Evolutionary conservation across 495 filamentous ascomycete species (phyloP).

Genomic region (Aspergillus steynii): DNA sequence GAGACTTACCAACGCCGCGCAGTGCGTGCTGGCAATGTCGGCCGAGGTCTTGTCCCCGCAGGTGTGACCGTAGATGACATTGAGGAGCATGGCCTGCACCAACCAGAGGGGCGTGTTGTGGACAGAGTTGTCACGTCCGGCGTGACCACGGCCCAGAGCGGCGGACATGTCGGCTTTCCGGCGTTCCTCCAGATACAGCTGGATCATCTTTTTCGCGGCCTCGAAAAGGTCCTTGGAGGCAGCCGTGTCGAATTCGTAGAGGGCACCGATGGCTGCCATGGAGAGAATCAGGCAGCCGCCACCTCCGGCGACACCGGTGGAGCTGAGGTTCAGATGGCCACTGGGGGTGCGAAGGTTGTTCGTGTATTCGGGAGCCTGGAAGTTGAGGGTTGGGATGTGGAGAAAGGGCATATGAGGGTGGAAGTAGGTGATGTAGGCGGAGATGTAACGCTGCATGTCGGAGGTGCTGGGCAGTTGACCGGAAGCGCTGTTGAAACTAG

Average conservation of each 20-base stretch:
- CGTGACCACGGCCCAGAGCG: constrained; percentile 63
- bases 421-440: constrained; percentile 89
- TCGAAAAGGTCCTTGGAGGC: constrained; percentile 88
- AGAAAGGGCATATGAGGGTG: constrained; percentile 94
- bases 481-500: constrained; percentile 47
- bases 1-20: constrained; percentile 85
- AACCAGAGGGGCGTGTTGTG: constrained; percentile 91
- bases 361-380: constrained; percentile 73
- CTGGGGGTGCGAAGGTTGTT: constrained; percentile 55
- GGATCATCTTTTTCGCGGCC: constrained; percentile 92
- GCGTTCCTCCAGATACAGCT: constrained; percentile 88
- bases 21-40: constrained; percentile 90
- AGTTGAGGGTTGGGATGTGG: constrained; percentile 88
- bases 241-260: constrained; percentile 84
- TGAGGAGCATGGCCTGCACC: constrained; percentile 97
- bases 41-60: constrained; percentile 88
- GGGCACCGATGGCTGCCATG: constrained; percentile 92
- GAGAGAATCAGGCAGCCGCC: constrained; percentile 90
- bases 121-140: constrained; percentile 62
- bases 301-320: constrained; percentile 69
- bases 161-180: constrained; percentile 86
- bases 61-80: constrained; percentile 94
- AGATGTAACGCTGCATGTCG: constrained; percentile 90
- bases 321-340: constrained; percentile 56
- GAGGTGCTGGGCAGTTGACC: constrained; percentile 79